These are phyloP conservation scores for Saussurea involucrata DNA, from an alignment of 129 eudicot genomes.

Conservation along the genomic window DNA sequence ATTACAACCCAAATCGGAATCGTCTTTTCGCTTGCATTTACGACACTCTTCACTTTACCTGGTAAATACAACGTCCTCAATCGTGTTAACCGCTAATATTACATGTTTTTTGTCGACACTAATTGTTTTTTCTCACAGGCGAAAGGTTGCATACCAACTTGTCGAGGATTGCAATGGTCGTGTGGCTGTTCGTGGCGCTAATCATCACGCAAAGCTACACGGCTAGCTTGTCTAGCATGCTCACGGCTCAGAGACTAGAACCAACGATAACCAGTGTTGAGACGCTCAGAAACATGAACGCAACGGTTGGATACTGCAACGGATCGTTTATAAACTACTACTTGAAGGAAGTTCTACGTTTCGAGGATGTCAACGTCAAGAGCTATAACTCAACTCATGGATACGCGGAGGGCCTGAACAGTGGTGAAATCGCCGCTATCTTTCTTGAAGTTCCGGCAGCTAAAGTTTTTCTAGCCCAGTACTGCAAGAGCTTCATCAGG, in stretches of 20 bases:
- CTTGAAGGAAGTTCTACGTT: slow-evolving; percentile 19
- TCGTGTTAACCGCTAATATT: background rate
- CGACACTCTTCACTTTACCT: slow-evolving; percentile 43
- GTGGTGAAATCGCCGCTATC: slow-evolving; percentile 39
- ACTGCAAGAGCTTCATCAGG: slow-evolving; percentile 41
- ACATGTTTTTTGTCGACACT: background rate
- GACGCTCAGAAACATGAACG: slow-evolving; percentile 33
- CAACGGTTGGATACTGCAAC: slow-evolving; percentile 33
- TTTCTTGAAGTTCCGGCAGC: slow-evolving; percentile 46
- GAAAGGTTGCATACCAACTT: slow-evolving; percentile 46
- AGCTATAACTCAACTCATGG: slow-evolving; percentile 26
- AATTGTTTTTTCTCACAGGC: slow-evolving; percentile 17
- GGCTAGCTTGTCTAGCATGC: slow-evolving; percentile 63
- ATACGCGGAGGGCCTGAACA: slow-evolving; percentile 33
- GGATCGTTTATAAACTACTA: slow-evolving; percentile 33
- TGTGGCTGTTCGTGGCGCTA: slow-evolving; percentile 59
- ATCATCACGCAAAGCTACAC: slow-evolving; percentile 60
- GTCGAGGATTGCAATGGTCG: slow-evolving; percentile 40
- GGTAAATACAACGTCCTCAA: slow-evolving; percentile 20
- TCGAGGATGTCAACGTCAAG: slow-evolving; percentile 6
- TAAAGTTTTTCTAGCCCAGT: slow-evolving; percentile 56
- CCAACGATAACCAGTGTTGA: slow-evolving; percentile 36
- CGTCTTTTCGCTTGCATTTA: slow-evolving; percentile 43
- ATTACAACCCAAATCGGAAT: slow-evolving; percentile 22
- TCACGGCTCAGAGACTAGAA: slow-evolving; percentile 50